Evolutionary conservation across 2,329 filamentous ascomycete species (phyloP), one percentile per base, ranked within the genome.

Genomic region (Penicillium decumbens): DNA sequence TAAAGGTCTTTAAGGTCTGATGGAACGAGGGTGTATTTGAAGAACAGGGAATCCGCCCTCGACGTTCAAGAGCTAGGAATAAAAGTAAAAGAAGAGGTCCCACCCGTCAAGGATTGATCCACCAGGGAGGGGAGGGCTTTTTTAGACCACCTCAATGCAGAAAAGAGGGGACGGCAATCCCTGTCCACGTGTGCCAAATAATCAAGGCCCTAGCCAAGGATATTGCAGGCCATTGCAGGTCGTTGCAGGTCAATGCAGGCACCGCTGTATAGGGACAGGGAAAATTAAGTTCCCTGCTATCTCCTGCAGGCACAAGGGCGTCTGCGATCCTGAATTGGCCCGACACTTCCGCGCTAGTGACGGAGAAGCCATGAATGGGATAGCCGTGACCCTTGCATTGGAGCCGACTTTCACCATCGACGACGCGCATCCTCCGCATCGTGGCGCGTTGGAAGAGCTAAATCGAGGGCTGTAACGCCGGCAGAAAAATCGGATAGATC

Each of bases 401-500:
- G 30, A 39, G 13, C 15, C 23, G 40, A 42, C 49, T 52, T 56
- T 54, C 51, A 52, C 32, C 54, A 47, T 47, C 23, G 44, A 38
- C 49, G 45, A 50, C 50, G 44, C 49, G 50, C 53, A 49, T 45
- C 27, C 41, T 50, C 41, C 29, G 37, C 47, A 52, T 54, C 47
- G 55, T 50, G 49, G 47, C 50, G 27, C 40, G 7, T 28, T 41
- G 49, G 18, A 44, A 45, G 50, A 57, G 30, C 37, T 39, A 45
- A 47, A 45, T n/a, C 12, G 4, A n/a, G 23, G 1, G 8, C 27
- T 48, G 49, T 49, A 45, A 48, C 51, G 25, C 44, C 47, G 46
- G 20, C 48, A 48, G 46, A 47, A 49, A 49, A 48, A 63, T 60
- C 53, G 50, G 63, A 66, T 63, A 55, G 61, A 63, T 66, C 64